These are phyloP conservation scores for Fagopyrum esculentum DNA, from an alignment of 148 eudicot genomes.

Conservation along the genomic window DNA sequence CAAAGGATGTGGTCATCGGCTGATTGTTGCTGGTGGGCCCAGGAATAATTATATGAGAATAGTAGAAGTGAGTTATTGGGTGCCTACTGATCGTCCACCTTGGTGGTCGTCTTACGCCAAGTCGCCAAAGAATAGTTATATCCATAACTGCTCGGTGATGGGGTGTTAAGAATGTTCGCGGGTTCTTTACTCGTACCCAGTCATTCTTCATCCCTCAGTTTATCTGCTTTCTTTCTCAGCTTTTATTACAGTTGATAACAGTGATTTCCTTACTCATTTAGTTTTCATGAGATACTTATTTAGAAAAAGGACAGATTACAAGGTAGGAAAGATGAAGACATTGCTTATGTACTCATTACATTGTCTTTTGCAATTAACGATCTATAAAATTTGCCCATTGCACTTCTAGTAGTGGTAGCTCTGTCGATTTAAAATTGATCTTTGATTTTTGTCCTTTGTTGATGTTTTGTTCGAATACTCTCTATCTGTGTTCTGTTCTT, in stretches of 20 bases:
- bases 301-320: not conserved
- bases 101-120: slow-evolving; percentile 25
- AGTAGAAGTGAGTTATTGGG: slow-evolving; percentile 33
- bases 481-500: not conserved
- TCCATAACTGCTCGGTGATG: slow-evolving; percentile 42
- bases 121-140: slow-evolving; percentile 24
- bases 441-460: not conserved
- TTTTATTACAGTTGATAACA: too few species aligned
- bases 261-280: not conserved
- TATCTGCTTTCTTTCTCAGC: too few species aligned
- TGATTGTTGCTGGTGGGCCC: slow-evolving; percentile 35
- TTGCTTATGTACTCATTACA: slow-evolving; percentile 7
- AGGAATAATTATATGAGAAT: slow-evolving; percentile 18
- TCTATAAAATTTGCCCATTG: not conserved
- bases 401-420: not conserved
- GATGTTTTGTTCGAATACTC: not conserved
- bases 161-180: slow-evolving; percentile 25
- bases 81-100: slow-evolving; percentile 26
- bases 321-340: not conserved
- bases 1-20: slow-evolving; percentile 32
- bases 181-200: slow-evolving; percentile 4
- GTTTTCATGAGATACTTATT: not conserved
- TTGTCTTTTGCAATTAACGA: slow-evolving; percentile 4
- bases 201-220: not conserved
- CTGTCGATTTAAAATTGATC: not conserved